Percentiles rank a stretch among this genome's conserved stretches.
Conservation (phyloP, 2,329 filamentous ascomycete genomes). For the Harringtonia aguacate region DNA sequence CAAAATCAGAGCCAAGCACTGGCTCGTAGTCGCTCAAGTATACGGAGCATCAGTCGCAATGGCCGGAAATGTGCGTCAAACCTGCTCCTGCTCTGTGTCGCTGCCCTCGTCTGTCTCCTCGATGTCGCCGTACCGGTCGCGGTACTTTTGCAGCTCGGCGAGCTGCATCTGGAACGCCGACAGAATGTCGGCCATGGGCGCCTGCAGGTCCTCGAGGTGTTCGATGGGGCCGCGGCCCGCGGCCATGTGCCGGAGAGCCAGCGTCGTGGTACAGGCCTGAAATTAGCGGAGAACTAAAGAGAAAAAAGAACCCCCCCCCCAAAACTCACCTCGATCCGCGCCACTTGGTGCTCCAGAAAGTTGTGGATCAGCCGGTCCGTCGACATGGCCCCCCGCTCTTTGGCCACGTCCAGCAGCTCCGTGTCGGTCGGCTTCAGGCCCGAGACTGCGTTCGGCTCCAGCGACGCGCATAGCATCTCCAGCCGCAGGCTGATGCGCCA, state of each 20-base stretch:
- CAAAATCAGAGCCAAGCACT: too few relatives aligned
- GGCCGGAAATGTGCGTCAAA: background rate
- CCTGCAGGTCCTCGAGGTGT: conserved; percentile 61
- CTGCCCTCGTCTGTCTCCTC: conserved; percentile 16
- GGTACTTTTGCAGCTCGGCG: conserved; percentile 52
- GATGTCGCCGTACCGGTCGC: conserved; percentile 14
- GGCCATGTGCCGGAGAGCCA: conserved; percentile 70
- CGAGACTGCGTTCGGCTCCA: conserved; percentile 59
- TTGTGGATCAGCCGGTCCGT: conserved; percentile 81
- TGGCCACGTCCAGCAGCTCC: conserved; percentile 62
- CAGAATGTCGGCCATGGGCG: conserved; percentile 66
- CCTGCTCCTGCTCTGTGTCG: conserved; percentile 23
- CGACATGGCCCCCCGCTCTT: conserved; percentile 64
- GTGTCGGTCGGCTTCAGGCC: conserved; percentile 71
- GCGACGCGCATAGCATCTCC: conserved; percentile 82
- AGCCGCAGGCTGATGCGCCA: conserved; percentile 84
- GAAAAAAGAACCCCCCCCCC: background rate
- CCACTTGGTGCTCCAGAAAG: conserved; percentile 91
- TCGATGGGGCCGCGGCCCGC: conserved; percentile 53
- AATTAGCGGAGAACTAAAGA: background rate
- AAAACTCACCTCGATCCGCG: conserved; percentile 76
- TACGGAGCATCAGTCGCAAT: background rate
- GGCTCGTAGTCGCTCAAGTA: too few relatives aligned
- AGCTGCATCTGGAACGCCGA: conserved; percentile 49
- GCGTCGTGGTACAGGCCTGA: conserved; percentile 70